Base-by-base conservation (phyloP, 371 early-diverging fungal genomes). In the Rhizomucor miehei region DNA sequence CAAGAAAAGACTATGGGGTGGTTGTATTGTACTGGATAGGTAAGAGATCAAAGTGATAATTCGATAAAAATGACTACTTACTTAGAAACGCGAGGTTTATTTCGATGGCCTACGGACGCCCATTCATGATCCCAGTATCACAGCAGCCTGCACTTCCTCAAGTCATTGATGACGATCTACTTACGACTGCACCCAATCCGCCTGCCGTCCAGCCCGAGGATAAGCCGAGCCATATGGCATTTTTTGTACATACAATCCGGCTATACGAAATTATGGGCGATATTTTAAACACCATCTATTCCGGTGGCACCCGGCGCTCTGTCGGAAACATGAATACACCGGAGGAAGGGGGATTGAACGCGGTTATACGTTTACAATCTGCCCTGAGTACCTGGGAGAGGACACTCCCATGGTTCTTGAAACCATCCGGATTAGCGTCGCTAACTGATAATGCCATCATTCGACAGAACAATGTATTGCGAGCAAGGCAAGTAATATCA, bases 191-290 rank as follows among this genome's bases (percentile, higher is more conserved):
- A 10, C 56, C 60, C 23, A 29, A 29, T 35, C 45, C 57, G 2
- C 60, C 65, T 14, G 57, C 60, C 8, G 14, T n/a, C 17, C 65
- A 65, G 34, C 57, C 65, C 4, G 52, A 50, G 14, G 36, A 56
- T n/a, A 65, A 65, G 19, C 65, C 65, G 11, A 65, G 61, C 25
- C 61, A 60, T 17, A 65, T 60, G 65, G 56, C 61, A 1, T 65
- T 60, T 10, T 56, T 65, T 36, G 65, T 60, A 1, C 54, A 65
- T 14, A 65, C 60, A 0, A 43, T 65, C 9, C 45, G 60, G 24
- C 46, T 65, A 19, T 65, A 65, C 23, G 65, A 65, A 47, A 60
- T 65, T 6, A 65, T 65, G 65, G 65, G 65, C 8, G 65, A 65
- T 21, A 65, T 65, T 17, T 38, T 65, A 1, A 38, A 48, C n/a